These are phyloP conservation scores for Alternaria sp. DNA, from an alignment of 2,329 filamentous ascomycete genomes.

Conservation along the genomic window DNA sequence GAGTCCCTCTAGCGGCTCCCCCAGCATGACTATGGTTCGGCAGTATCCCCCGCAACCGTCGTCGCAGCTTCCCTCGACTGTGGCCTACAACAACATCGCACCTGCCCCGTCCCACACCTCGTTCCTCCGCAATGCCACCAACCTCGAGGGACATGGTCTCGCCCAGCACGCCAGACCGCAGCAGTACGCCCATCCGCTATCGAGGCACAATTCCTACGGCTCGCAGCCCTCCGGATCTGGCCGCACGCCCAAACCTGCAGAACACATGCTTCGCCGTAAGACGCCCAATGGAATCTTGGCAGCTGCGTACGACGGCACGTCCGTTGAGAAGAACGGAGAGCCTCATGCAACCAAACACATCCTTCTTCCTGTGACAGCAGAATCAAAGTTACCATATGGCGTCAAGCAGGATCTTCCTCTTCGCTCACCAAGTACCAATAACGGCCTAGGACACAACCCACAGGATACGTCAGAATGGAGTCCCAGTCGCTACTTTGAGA, in stretches of 20 bases:
- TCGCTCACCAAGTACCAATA: slow-evolving; percentile 39
- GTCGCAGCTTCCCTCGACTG: slow-evolving; percentile 39
- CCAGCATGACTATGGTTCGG: slow-evolving; percentile 52
- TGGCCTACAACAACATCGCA: slow-evolving; percentile 36
- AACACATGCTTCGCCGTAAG: slow-evolving; percentile 87
- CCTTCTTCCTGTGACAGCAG: slow-evolving; percentile 69
- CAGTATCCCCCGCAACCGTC: slow-evolving; percentile 49
- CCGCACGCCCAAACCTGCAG: slow-evolving; percentile 54
- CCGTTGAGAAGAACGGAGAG: slow-evolving; percentile 74
- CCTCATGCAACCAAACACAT: slow-evolving; percentile 85
- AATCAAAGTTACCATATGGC: slow-evolving; percentile 47
- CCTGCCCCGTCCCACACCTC: slow-evolving; percentile 38
- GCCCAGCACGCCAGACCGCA: slow-evolving; percentile 41
- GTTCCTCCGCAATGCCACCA: slow-evolving; percentile 39
- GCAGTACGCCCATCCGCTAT: slow-evolving; percentile 53
- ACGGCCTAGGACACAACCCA: slow-evolving; percentile 26
- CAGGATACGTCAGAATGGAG: slow-evolving; percentile 47
- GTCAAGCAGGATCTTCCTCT: slow-evolving; percentile 51
- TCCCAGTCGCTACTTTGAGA: slow-evolving; percentile 49
- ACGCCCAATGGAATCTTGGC: slow-evolving; percentile 94
- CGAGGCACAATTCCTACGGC: slow-evolving; percentile 50
- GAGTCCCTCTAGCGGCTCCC: slow-evolving; percentile 20
- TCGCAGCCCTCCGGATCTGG: slow-evolving; percentile 39
- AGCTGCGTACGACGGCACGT: slow-evolving; percentile 87
- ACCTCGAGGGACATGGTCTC: slow-evolving; percentile 34